phyloP scores from a whole-genome alignment of 495 filamentous ascomycete genomes.

The Poronia punctata region DNA sequence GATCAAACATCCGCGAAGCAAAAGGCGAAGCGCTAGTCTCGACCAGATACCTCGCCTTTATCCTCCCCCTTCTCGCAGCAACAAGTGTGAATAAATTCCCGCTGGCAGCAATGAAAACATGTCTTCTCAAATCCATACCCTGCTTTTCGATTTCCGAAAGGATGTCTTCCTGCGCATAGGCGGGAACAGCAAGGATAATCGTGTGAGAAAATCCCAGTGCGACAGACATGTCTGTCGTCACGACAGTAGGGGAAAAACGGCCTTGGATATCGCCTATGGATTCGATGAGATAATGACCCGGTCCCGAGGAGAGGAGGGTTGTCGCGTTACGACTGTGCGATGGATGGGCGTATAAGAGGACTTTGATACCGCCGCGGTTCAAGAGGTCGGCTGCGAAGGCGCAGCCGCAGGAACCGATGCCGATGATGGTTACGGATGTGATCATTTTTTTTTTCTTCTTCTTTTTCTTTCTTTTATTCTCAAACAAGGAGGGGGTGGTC shows the following conservation, averaged over 20 bases:
- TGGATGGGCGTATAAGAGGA: slow-evolving; percentile 6
- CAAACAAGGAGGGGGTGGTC: too few species aligned
- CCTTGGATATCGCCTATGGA: slow-evolving; percentile 3
- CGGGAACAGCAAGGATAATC: slow-evolving; percentile 4
- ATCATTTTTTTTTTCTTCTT: too few species aligned
- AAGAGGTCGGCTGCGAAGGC: slow-evolving; percentile 6
- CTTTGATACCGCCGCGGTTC: slow-evolving; percentile 4
- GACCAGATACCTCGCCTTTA: slow-evolving; percentile 2
- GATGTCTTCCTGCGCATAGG: slow-evolving; percentile 5
- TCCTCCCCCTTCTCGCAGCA: slow-evolving; percentile 1
- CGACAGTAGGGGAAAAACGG: slow-evolving; percentile 1
- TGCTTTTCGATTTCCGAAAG: slow-evolving; percentile 4
- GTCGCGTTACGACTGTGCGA: slow-evolving; percentile 5
- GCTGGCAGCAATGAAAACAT: slow-evolving; percentile 4
- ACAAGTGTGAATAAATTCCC: slow-evolving; percentile 9
- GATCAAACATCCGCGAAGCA: slow-evolving; percentile 3
- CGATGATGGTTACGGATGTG: slow-evolving; percentile 3
- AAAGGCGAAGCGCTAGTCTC: slow-evolving; percentile 7
- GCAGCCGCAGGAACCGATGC: slow-evolving; percentile 4
- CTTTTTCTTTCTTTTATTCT: too few species aligned
- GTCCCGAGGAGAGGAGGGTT: background rate
- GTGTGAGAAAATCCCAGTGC: slow-evolving; percentile 2
- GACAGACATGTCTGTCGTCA: slow-evolving; percentile 2
- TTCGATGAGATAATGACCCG: slow-evolving; percentile 2
- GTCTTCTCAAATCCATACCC: slow-evolving; percentile 1